Evolutionary conservation across 148 eudicot species (phyloP), one percentile per base, ranked within the genome.

Genomic region (Vaccinium vitisidaea): DNA sequence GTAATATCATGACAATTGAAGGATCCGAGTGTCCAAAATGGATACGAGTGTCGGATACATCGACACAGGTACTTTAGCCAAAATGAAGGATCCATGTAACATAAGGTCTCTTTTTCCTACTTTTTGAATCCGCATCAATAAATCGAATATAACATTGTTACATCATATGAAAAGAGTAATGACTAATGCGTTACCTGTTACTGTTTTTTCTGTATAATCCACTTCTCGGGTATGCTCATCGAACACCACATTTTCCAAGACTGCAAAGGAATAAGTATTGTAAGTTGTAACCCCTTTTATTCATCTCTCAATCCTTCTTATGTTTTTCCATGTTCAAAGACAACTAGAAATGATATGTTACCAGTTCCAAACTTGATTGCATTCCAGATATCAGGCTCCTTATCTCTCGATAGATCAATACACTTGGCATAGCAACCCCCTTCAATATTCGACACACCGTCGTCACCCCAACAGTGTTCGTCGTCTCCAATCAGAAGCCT

Each of bases 341-440:
- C 8, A 13, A 18, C 14, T 16, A n/a, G 13, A 16, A 70, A 13
- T 13, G 5, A n/a, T 6, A 87, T 19, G 5, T 46, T 83, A 89
- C 89, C 89, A 4, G 91, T 89, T 53, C 91, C 91, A 53, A 94
- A 94, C 87, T 94, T 94, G 86, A 94, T 94, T 52, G 98, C 94
- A 75, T 94, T 93, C 92, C 92, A 94, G 16, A 94, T 94, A 89
- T 94, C 95, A 81, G 98, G 98, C 85, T 94, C 98, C 58, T 94
- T 94, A 71, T 92, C 98, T 79, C 85, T 67, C 1, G 94, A 88
- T 9, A 94, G 94, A 89, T 93, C 98, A 30, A 94, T 93, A 83
- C 95, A 92, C 93, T 94, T 94, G 77, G 98, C 98, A 87, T 94
- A 94, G 85, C 98, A 94, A 82, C 98, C 98, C 39, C 98, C 98